These are phyloP conservation scores for Apiospora aurea DNA, from an alignment of 2,329 filamentous ascomycete genomes.

Conservation along the genomic window DNA sequence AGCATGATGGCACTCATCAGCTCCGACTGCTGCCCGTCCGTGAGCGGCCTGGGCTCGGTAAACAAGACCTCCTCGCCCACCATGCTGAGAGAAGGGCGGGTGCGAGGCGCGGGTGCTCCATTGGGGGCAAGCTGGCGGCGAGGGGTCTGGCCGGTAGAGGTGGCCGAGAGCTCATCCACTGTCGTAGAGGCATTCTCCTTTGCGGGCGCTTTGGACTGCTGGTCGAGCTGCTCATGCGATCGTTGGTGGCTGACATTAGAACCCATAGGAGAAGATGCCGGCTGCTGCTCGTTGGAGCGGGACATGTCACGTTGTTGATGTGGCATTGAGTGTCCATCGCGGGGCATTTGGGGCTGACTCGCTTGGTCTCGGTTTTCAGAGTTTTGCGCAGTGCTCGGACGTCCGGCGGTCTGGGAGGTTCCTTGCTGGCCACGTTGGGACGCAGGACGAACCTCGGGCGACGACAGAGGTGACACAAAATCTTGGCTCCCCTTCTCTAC, in stretches of 20 bases:
- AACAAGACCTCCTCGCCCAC: conserved; percentile 22
- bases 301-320: background rate
- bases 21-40: conserved; percentile 13
- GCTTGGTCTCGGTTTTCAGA: conserved; percentile 1
- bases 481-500: background rate
- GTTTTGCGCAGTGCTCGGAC: conserved; percentile 12
- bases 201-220: background rate
- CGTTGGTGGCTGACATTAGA: background rate
- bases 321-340: conserved; percentile 8
- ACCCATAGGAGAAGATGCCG: background rate
- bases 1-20: conserved; percentile 43
- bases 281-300: conserved; percentile 2
- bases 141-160: background rate
- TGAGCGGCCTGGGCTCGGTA: conserved; percentile 9
- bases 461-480: conserved; percentile 15
- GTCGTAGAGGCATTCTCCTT: background rate
- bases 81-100: conserved; percentile 6
- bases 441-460: conserved; percentile 13
- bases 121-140: background rate
- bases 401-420: background rate
- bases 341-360: background rate
- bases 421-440: conserved; percentile 1
- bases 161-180: background rate
- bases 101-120: background rate
- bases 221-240: background rate